Evolutionary conservation across 78 protist genomes (phyloP).

Genomic region (Bigelowiella natans): DNA sequence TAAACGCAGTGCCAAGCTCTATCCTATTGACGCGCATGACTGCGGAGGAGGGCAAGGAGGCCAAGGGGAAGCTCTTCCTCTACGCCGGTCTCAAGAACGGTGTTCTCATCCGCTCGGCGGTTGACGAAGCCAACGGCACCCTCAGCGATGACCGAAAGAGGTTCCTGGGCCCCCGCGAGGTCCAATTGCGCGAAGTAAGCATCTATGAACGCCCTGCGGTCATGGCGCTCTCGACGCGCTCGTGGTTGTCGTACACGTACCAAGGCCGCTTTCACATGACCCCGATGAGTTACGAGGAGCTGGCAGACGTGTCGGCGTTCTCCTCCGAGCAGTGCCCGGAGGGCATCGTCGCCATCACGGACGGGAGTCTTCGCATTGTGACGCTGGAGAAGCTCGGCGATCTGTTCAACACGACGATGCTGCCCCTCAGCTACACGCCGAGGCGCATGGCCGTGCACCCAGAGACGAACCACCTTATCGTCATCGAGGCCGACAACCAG

Average conservation of each 20-base stretch:
- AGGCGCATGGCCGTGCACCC: neutral
- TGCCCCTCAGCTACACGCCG: neutral
- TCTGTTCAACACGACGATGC: neutral
- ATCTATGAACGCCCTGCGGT: too few species aligned
- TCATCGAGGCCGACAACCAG: neutral
- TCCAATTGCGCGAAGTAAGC: too few species aligned
- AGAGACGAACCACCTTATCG: neutral
- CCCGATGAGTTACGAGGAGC: neutral
- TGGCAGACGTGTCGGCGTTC: neutral
- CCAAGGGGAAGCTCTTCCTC: neutral
- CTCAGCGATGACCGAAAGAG: neutral
- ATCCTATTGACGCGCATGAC: too few species aligned
- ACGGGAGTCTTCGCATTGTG: neutral
- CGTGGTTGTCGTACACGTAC: neutral
- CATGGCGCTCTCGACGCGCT: neutral
- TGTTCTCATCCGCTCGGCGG: neutral
- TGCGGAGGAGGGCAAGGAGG: neutral
- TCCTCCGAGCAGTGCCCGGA: neutral
- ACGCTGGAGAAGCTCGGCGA: neutral
- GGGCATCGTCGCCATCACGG: neutral
- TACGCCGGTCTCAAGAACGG: neutral
- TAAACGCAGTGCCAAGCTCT: neutral
- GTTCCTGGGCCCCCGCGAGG: neutral
- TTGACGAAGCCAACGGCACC: neutral
- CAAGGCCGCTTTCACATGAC: neutral